Base-by-base conservation (phyloP, 495 filamentous ascomycete species). In the Penicillium maclennaniae region DNA sequence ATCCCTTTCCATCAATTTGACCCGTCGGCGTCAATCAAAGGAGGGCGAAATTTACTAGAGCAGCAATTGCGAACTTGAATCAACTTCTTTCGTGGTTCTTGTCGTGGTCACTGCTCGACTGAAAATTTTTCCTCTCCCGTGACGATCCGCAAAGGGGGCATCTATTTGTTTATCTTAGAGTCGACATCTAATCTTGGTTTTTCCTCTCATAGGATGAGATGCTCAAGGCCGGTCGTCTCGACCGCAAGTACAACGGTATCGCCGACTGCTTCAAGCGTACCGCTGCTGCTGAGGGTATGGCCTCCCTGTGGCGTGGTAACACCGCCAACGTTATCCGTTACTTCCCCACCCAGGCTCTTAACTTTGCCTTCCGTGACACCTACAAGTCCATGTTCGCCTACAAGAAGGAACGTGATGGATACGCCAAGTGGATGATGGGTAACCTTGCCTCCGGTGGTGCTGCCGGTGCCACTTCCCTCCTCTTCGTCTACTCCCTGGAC, bases 291-390 rank as follows among this genome's bases (percentile, higher is more conserved):
- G 93, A 98, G 81, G 80, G 80, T 75, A 68, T 84, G 56, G 83
- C 90, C 67, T 88, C 93, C 49, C 82, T 98, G 62, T 98, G 93
- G 93, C 83, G 93, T 84, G 93, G 93, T 79, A 98, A 98, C 87
- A 98, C 93, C 69, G 93, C 93, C 88, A 98, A 98, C 86, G 93
- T 98, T 78, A 95, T 98, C 82, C 95, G 93, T 86, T 98, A 98
- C 84, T 98, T 98, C 89, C 93, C 93, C 60, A 98, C 93, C 70
- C 93, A 98, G 85, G 93, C 93, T 60, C 80, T 98, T 70, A 98
- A 98, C 90, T 98, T 98, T 74, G 93, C 93, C 69, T 98, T 98
- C 93, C 95, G 95, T 79, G 93, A 98, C 76, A 96, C 92, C 84
- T 98, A 96, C 89, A 98, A 98, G 89, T 80, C 85, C 62, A 96